phyloP scores from a whole-genome alignment of 2,329 filamentous ascomycete species.

The Clarireedia hainanense region DNA sequence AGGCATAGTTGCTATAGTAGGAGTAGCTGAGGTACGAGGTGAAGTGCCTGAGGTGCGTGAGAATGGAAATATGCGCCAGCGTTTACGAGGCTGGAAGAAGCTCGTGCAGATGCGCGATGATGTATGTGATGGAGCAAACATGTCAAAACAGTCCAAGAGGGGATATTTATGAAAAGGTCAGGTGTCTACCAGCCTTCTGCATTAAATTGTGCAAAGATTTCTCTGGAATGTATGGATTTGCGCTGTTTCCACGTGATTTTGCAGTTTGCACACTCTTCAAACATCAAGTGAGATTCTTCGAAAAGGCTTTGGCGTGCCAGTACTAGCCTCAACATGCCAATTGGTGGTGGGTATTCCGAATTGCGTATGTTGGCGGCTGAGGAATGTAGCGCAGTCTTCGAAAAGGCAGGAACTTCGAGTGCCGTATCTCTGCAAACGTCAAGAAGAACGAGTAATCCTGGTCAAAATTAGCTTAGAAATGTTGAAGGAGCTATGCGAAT shows the following conservation, averaged over 20 bases:
- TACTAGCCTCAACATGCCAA: slow-evolving; percentile 6
- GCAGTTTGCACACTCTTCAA: slow-evolving; percentile 8
- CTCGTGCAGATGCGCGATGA: slow-evolving; percentile 14
- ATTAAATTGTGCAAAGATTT: slow-evolving; percentile 16
- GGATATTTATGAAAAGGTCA: slow-evolving; percentile 26
- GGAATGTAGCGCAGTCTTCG: slow-evolving; percentile 10
- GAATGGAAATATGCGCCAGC: slow-evolving; percentile 5
- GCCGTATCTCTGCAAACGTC: slow-evolving; percentile 6
- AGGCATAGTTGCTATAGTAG: slow-evolving; percentile 19
- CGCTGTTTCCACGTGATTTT: slow-evolving; percentile 7
- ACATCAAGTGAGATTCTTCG: slow-evolving; percentile 10
- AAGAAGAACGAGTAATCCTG: background rate
- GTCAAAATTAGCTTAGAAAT: background rate
- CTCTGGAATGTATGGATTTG: slow-evolving; percentile 15
- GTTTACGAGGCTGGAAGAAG: slow-evolving; percentile 6
- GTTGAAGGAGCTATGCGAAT: background rate
- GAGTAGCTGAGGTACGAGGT: slow-evolving; percentile 5
- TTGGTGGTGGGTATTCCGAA: background rate
- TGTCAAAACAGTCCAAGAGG: slow-evolving; percentile 19
- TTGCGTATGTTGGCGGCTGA: background rate
- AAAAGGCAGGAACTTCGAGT: background rate
- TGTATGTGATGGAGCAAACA: slow-evolving; percentile 15
- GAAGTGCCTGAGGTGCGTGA: slow-evolving; percentile 6
- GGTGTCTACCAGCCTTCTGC: slow-evolving; percentile 22
- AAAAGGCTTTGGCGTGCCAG: slow-evolving; percentile 5